These are phyloP conservation scores for Ophiocordyceps camponoti-floridani DNA, from an alignment of 2,329 filamentous ascomycete species.

Conservation along the genomic window DNA sequence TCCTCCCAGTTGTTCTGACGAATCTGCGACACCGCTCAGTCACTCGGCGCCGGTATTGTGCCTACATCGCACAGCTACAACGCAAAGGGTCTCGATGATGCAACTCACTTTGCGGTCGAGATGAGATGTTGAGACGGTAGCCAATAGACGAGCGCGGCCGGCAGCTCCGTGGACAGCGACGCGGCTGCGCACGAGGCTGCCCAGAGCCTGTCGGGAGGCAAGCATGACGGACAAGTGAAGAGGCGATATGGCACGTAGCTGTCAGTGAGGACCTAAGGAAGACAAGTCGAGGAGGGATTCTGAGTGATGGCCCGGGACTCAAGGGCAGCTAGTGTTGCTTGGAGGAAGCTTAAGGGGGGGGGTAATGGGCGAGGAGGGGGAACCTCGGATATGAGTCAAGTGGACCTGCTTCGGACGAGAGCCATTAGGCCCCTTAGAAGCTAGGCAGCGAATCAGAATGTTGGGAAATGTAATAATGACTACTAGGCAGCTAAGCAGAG, in stretches of 20 bases:
- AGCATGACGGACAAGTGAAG: conserved; percentile 35
- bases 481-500: no score
- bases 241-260: neutral
- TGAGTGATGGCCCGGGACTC: no score
- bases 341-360: no score
- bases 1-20: conserved; percentile 96
- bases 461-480: no score
- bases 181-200: conserved; percentile 43
- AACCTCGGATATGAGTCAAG: no score
- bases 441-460: no score
- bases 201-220: conserved; percentile 53
- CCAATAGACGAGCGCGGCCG: conserved; percentile 54
- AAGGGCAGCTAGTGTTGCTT: no score
- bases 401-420: no score
- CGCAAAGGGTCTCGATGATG: neutral
- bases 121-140: conserved; percentile 69
- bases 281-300: neutral
- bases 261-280: neutral
- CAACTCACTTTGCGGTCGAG: conserved; percentile 71
- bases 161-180: conserved; percentile 29
- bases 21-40: conserved; percentile 28
- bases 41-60: neutral
- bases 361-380: no score
- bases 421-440: no score
- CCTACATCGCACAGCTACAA: neutral